A percentile compares a stretch with the other conserved stretches of the same genome.
Conservation (phyloP, 768 basidiomycete genomes). For the Suillus spraguei region DNA sequence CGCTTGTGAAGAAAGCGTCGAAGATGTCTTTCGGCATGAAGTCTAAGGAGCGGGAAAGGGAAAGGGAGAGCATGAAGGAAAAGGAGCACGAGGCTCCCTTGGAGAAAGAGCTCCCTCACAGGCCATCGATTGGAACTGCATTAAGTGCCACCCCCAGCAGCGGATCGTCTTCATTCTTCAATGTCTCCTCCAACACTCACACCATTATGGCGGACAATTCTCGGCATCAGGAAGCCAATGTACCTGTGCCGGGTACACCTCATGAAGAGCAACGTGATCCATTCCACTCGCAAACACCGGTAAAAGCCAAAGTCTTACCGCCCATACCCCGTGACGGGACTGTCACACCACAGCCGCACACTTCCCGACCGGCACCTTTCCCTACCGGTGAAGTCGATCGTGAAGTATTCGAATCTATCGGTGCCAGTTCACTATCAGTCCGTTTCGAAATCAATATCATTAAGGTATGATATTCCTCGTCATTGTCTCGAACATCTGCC, state of each 20-base stretch:
- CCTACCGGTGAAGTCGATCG: slow-evolving; percentile 69
- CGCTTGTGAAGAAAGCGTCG: slow-evolving; percentile 72
- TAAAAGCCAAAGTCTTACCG: slow-evolving; percentile 68
- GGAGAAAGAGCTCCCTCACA: slow-evolving; percentile 50
- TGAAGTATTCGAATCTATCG: slow-evolving; percentile 72
- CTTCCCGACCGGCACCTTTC: slow-evolving; percentile 52
- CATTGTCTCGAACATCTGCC: slow-evolving; percentile 9
- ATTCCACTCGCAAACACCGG: slow-evolving; percentile 50
- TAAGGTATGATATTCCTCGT: slow-evolving; percentile 56
- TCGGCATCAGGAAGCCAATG: slow-evolving; percentile 30
- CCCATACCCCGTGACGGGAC: slow-evolving; percentile 80
- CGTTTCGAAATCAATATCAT: slow-evolving; percentile 97
- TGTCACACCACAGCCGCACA: slow-evolving; percentile 30
- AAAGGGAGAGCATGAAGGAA: slow-evolving; percentile 45
- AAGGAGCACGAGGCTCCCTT: slow-evolving; percentile 38
- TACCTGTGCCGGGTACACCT: slow-evolving; percentile 22
- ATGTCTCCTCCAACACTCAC: slow-evolving; percentile 63
- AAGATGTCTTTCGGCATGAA: slow-evolving; percentile 78
- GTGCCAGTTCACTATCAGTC: slow-evolving; percentile 80
- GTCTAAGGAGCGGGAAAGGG: slow-evolving; percentile 53
- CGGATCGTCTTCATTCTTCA: slow-evolving; percentile 86
- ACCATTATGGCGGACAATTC: slow-evolving; percentile 39
- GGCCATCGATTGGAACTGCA: slow-evolving; percentile 47
- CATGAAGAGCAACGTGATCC: slow-evolving; percentile 35
- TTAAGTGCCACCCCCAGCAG: slow-evolving; percentile 71